A percentile compares a stretch with the other conserved stretches of the same genome.
Evolutionary conservation across 2,329 filamentous ascomycete genomes (phyloP).

Genomic region (Penicillium sp.): DNA sequence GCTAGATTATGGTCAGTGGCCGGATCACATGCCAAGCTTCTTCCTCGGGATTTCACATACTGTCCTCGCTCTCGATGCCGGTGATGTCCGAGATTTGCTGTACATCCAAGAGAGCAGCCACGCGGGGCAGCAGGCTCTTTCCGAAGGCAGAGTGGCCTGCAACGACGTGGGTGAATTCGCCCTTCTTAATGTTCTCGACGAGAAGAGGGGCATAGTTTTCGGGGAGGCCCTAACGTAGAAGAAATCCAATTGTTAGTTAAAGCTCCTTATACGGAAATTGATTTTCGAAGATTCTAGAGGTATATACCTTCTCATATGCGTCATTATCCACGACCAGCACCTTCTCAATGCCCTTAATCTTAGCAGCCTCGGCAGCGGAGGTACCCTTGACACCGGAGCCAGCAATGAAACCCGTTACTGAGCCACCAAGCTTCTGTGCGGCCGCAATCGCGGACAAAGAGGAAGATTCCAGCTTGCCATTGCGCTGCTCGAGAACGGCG

Average conservation of each 20-base stretch:
- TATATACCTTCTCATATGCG: constrained; percentile 82
- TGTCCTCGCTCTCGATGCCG: constrained; percentile 81
- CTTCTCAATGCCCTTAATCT: constrained; percentile 88
- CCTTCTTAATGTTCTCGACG: constrained; percentile 95
- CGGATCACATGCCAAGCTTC: constrained; percentile 19
- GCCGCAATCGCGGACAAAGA: constrained; percentile 85
- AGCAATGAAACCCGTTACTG: constrained; percentile 83
- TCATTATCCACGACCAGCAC: constrained; percentile 83
- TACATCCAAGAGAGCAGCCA: constrained; percentile 84
- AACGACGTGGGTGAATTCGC: constrained; percentile 87
- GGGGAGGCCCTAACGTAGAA: constrained; percentile 65
- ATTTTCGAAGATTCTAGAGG: background rate
- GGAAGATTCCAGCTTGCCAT: constrained; percentile 78
- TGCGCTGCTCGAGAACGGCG: constrained; percentile 86
- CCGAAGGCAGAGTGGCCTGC: constrained; percentile 92
- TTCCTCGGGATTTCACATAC: constrained; percentile 40
- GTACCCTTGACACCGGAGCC: constrained; percentile 70
- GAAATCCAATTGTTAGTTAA: background rate
- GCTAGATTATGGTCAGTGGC: constrained; percentile 45
- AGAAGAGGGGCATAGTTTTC: constrained; percentile 94
- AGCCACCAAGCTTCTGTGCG: constrained; percentile 79
- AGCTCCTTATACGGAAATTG: background rate
- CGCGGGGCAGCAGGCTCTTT: constrained; percentile 88
- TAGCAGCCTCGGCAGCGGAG: constrained; percentile 77
- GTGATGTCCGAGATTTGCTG: constrained; percentile 95